Conservation (phyloP, 805 yeast genomes). For the Myxozyma nipponensis region DNA sequence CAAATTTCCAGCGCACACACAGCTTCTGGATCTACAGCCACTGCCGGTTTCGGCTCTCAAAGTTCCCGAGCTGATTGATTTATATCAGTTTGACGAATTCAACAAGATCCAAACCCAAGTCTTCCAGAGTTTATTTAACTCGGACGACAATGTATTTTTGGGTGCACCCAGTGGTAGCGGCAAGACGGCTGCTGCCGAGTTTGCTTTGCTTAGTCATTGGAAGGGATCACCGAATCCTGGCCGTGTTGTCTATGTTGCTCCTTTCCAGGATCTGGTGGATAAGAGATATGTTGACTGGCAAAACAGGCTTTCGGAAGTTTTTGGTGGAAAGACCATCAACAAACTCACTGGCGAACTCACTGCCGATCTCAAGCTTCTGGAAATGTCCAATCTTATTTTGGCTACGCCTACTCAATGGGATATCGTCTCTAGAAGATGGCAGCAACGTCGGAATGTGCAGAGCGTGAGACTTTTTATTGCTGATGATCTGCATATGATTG, state of each 20-base stretch:
- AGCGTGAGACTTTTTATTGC: conserved; percentile 63
- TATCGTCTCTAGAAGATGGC: conserved; percentile 73
- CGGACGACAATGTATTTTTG: conserved; percentile 57
- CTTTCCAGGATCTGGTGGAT: conserved; percentile 57
- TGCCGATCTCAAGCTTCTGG: conserved; percentile 53
- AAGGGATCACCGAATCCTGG: conserved; percentile 52
- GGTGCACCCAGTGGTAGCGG: conserved; percentile 78
- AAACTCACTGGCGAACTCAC: conserved; percentile 57
- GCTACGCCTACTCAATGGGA: conserved; percentile 82
- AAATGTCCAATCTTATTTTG: conserved; percentile 60
- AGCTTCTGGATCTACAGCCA: conserved; percentile 49
- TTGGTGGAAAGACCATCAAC: conserved; percentile 55
- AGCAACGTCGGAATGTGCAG: conserved; percentile 63
- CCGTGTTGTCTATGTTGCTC: conserved; percentile 67
- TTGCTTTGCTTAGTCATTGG: conserved; percentile 74
- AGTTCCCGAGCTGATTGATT: conserved; percentile 45
- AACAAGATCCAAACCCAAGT: conserved; percentile 73
- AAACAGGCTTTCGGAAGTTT: conserved; percentile 44
- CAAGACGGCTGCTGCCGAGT: conserved; percentile 64
- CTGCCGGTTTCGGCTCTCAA: conserved; percentile 50
- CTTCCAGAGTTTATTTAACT: conserved; percentile 55
- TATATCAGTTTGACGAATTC: conserved; percentile 52
- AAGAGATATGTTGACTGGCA: conserved; percentile 50
- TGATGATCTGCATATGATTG: conserved; percentile 69
- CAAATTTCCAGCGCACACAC: conserved; percentile 60